These are phyloP conservation scores for Citrus maxima DNA, from an alignment of 345 rosid genomes.

Conservation along the genomic window DNA sequence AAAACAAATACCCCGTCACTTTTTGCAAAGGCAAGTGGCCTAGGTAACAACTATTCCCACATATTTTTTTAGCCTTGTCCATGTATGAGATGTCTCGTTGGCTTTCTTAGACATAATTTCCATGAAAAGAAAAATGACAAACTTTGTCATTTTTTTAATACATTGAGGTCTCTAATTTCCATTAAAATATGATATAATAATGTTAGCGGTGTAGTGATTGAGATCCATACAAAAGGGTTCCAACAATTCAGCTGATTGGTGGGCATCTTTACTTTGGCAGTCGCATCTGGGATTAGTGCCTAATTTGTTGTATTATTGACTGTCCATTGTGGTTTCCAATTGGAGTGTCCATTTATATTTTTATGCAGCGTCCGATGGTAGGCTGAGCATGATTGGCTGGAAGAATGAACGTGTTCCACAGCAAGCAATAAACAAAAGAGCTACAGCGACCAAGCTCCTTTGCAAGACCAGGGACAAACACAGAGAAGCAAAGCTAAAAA, in stretches of 20 bases:
- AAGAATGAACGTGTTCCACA: background rate
- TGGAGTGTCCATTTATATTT: background rate
- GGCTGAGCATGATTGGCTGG: background rate
- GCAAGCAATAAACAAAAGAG: background rate
- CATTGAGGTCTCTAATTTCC: background rate
- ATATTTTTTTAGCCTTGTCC: background rate
- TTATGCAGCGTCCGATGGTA: background rate
- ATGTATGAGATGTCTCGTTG: background rate
- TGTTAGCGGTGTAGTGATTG: background rate
- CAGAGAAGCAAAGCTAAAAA: background rate
- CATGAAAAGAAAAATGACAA: background rate
- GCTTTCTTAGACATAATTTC: background rate
- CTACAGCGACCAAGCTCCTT: slow-evolving; percentile 41
- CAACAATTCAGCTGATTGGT: slow-evolving; percentile 6
- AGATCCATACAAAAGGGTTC: background rate
- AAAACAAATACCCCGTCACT: slow-evolving; percentile 4
- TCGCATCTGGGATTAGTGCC: background rate
- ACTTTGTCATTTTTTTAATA: background rate
- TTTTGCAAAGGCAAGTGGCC: slow-evolving; percentile 24
- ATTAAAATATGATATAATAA: background rate
- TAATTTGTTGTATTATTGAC: background rate
- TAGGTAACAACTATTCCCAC: background rate
- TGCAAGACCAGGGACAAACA: background rate
- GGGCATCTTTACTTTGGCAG: slow-evolving; percentile 1
- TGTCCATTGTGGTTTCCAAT: background rate